Evolutionary conservation across 352 stramenopile genomes (phyloP).

Genomic region (Globisporangium perplexum): DNA sequence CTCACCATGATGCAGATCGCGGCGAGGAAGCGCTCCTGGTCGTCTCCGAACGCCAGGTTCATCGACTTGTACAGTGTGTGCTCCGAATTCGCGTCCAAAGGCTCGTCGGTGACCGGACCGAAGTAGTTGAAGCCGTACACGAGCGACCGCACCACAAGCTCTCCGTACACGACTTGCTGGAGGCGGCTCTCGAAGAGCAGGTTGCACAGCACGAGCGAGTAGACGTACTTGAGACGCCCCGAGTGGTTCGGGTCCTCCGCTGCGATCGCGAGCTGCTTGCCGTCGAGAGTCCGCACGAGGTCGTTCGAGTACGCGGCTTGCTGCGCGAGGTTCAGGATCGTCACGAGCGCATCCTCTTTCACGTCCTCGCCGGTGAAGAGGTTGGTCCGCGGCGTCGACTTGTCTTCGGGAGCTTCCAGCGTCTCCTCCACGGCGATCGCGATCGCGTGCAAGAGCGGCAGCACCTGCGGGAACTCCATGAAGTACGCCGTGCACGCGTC

Average conservation of each 20-base stretch:
- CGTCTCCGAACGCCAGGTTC: slow-evolving; percentile 49
- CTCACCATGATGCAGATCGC: slow-evolving; percentile 61
- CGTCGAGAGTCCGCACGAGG: slow-evolving; percentile 48
- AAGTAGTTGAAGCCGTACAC: slow-evolving; percentile 57
- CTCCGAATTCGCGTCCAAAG: neutral
- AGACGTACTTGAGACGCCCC: slow-evolving; percentile 46
- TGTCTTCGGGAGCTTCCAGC: neutral
- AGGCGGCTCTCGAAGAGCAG: slow-evolving; percentile 61
- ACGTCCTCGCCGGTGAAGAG: slow-evolving; percentile 28
- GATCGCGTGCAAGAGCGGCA: slow-evolving; percentile 43
- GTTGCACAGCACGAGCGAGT: slow-evolving; percentile 58
- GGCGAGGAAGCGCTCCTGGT: slow-evolving; percentile 62
- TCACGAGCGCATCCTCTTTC: slow-evolving; percentile 59
- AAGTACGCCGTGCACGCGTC: slow-evolving; percentile 34
- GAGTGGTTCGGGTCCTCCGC: slow-evolving; percentile 30
- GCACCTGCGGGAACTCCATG: slow-evolving; percentile 52
- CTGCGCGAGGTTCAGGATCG: slow-evolving; percentile 60
- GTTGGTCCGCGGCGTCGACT: neutral
- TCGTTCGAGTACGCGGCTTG: slow-evolving; percentile 39
- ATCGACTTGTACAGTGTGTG: slow-evolving; percentile 19
- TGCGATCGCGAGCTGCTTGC: slow-evolving; percentile 37
- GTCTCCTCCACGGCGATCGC: slow-evolving; percentile 10
- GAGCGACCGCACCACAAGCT: slow-evolving; percentile 43
- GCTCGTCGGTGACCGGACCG: slow-evolving; percentile 5
- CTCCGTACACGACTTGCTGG: slow-evolving; percentile 57